These are phyloP conservation scores for Gossypium trilobum DNA, from an alignment of 441 rosid genomes.

Conservation along the genomic window DNA sequence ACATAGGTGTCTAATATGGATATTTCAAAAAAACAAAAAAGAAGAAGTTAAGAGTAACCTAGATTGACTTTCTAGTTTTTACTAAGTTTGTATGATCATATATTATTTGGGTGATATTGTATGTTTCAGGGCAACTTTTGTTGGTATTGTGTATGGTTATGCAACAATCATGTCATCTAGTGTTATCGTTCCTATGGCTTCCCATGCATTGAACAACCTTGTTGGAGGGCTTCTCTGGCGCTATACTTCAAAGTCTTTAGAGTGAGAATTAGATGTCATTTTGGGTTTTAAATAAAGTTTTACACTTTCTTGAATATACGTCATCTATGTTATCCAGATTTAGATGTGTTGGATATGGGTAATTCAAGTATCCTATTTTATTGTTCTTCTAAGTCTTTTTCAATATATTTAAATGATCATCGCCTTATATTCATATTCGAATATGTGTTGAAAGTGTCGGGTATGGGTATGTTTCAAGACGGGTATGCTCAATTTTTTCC, in stretches of 20 bases:
- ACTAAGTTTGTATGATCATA: neutral
- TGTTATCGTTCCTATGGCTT: conserved; percentile 59
- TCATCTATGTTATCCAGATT: neutral
- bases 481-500: neutral
- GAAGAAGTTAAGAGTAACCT: neutral
- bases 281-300: neutral
- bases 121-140: conserved; percentile 70
- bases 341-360: neutral
- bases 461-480: neutral
- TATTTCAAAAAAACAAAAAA: neutral
- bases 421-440: neutral
- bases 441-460: neutral
- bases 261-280: conserved; percentile 15
- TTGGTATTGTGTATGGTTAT: conserved; percentile 60
- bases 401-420: too few species aligned
- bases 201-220: conserved; percentile 76
- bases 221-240: conserved; percentile 70
- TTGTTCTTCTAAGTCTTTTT: too few species aligned
- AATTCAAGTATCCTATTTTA: too few species aligned
- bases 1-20: neutral
- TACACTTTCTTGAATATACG: neutral
- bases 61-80: neutral
- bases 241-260: conserved; percentile 32
- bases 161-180: conserved; percentile 58
- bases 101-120: neutral